Evolutionary conservation across 768 basidiomycete genomes (phyloP), one percentile per base, ranked within the genome.

Genomic region (Auricularia auricula-judae): DNA sequence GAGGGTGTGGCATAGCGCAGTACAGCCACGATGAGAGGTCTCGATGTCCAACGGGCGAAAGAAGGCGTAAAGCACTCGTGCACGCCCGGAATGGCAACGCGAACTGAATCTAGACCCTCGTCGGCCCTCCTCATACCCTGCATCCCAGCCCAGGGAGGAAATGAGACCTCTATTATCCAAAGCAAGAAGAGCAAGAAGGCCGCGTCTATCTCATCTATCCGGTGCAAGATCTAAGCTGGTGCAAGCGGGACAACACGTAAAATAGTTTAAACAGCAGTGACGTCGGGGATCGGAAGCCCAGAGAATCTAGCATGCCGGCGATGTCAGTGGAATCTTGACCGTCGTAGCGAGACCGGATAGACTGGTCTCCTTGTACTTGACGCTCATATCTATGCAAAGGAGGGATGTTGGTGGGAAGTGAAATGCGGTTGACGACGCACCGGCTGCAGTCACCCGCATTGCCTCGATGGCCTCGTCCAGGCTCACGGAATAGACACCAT

Each of bases 401-500:
- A 4, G 39, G 39, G 39, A 29, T 29, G 29, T 29, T 29, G 39
- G 39, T 42, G 7, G 39, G 39, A 44, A 16, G 1, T 8, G 3
- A 18, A 21, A 7, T 69, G 53, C 71, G 66, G 21, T 56, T 65
- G 60, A 29, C 14, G 70, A 70, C 69, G 69, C 69, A 60, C 70
- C 69, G 12, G 68, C 36, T 1, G 95, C 94, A 4, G 93, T 97
- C 60, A 96, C 72, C 29, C 91, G 81, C 92, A 96, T 96, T 3
- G 94, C 93, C 74, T 93, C 91, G 64, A 98, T 97, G 2, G 94
- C 95, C 74, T 97, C 93, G 72, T 98, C 95, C 21, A 98, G 80
- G 0, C 87, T 88, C 42, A 95, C 93, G 39, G 86, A 84, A 70
- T 93, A 93, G 14, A 90, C 81, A 0, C 91, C 94, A 70, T 91